A percentile compares a stretch with the other conserved stretches of the same genome.
phyloP scores from a whole-genome alignment of 2,329 filamentous ascomycete species.

The Thermothelomyces thermophilus region DNA sequence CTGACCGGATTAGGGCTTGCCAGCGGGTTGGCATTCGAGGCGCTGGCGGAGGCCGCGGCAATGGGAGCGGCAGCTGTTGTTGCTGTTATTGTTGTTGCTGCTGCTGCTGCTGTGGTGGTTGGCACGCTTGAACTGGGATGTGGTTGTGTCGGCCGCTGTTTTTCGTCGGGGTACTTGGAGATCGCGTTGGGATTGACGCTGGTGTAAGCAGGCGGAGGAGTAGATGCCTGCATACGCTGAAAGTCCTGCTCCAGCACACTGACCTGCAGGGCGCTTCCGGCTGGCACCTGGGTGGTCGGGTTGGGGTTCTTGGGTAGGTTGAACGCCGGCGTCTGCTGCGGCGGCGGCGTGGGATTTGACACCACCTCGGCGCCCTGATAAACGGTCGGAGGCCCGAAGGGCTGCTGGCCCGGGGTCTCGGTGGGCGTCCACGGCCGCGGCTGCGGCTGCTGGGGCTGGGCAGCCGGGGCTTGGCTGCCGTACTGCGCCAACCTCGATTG shows the following conservation, averaged over 20 bases:
- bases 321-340: slow-evolving; percentile 36
- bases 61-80: not conserved
- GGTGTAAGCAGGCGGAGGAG: slow-evolving; percentile 92
- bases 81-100: no score
- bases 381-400: slow-evolving; percentile 82
- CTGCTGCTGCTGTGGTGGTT: not conserved
- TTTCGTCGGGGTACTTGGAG: slow-evolving; percentile 74
- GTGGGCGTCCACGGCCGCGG: slow-evolving; percentile 89
- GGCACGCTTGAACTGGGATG: slow-evolving; percentile 27
- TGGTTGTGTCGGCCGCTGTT: slow-evolving; percentile 47
- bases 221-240: slow-evolving; percentile 71
- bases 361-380: slow-evolving; percentile 82
- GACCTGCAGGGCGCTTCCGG: slow-evolving; percentile 41
- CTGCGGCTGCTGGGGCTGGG: slow-evolving; percentile 30
- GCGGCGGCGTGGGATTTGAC: slow-evolving; percentile 53
- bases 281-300: slow-evolving; percentile 28
- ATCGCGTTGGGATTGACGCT: slow-evolving; percentile 54
- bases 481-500: slow-evolving; percentile 78
- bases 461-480: slow-evolving; percentile 43
- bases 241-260: slow-evolving; percentile 83
- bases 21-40: slow-evolving; percentile 8
- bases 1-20: slow-evolving; percentile 9
- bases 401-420: slow-evolving; percentile 76
- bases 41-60: slow-evolving; percentile 1
- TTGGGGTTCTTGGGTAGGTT: slow-evolving; percentile 39